Evolutionary conservation across 1,284 basidiomycete species (phyloP), one percentile per base, ranked within the genome.

Genomic region (Tremellales sp.): DNA sequence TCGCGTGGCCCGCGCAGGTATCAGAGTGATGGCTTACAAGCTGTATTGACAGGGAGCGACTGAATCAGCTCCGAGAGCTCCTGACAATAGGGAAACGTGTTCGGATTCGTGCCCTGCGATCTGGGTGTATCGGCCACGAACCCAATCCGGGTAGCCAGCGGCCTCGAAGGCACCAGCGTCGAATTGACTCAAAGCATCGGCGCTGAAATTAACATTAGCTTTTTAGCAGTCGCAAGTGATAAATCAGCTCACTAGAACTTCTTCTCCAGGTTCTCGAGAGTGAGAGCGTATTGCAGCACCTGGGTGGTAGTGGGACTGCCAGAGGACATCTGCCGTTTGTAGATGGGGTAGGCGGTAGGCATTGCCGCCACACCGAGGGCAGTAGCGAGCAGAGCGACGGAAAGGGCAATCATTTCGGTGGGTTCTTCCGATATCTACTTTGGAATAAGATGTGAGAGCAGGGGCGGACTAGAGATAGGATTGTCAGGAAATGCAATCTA

Each of bases 231-330:
- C 16, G 33, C 26, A 43, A 12, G 19, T n/a, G 16, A 3, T 29
- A 27, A 12, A 33, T 12, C 5, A 13, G 53, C 54, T 55, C 53
- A 75, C 56, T 77, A 87, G 74, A 86, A 86, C 14, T 76, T 73
- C 63, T 77, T 77, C 70, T 86, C 82, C 49, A 87, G 74, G 63
- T 85, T 78, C 72, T 87, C 83, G 36, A 86, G 76, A n/a, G 79
- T 80, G 40, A 86, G 76, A 2, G 82, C 81, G 57, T 79, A 81
- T 44, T 61, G 57, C 34, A 65, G 51, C 35, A 65, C 50, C 37
- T 57, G 48, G 43, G 50, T 56, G 43, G 49, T 48, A 48, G 54
- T 54, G 24, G 51, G 51, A n/a, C 13, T 24, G 35, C 43, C 45
- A 16, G 42, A 14, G 27, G 45, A 40, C 32, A 53, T 43, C 25